Percentiles rank a stretch among this genome's conserved stretches.
Evolutionary conservation across 1,284 basidiomycete species (phyloP).

Genomic region (Cryptococcus jaspeensis): DNA sequence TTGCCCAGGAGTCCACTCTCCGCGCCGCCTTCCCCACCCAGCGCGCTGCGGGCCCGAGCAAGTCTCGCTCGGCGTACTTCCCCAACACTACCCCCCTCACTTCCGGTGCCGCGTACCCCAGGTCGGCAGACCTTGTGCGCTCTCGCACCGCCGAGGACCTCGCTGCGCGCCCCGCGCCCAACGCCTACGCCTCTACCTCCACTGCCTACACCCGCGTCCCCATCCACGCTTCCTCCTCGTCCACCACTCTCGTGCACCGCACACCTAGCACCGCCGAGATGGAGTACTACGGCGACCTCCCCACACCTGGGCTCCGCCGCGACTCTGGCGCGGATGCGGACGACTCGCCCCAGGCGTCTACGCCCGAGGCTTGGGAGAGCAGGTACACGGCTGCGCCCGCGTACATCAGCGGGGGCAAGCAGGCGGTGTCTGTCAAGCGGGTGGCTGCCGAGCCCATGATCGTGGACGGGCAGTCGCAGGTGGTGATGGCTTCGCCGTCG

Average conservation of each 20-base stretch:
- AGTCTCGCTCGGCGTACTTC: slow-evolving; percentile 15
- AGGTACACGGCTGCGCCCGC: too few relatives aligned
- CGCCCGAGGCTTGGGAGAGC: slow-evolving; percentile 20
- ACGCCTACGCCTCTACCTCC: neutral
- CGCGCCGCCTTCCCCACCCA: slow-evolving; percentile 24
- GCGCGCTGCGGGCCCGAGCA: slow-evolving; percentile 15
- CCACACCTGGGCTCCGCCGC: slow-evolving; percentile 34
- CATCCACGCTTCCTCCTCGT: slow-evolving; percentile 6
- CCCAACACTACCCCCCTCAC: slow-evolving; percentile 11
- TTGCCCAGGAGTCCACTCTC: slow-evolving; percentile 4
- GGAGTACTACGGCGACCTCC: slow-evolving; percentile 33
- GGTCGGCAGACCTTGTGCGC: slow-evolving; percentile 12
- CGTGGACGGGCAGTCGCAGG: neutral
- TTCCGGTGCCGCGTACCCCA: slow-evolving; percentile 10
- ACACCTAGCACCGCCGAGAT: slow-evolving; percentile 3
- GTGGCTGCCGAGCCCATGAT: neutral
- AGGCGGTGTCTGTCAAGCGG: neutral
- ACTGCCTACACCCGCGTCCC: neutral
- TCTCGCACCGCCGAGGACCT: slow-evolving; percentile 13
- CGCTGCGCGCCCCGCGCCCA: neutral
- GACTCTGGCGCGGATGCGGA: slow-evolving; percentile 26
- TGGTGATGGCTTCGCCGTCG: neutral
- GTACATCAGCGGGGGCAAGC: neutral
- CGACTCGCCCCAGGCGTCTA: slow-evolving; percentile 17
- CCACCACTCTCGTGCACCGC: neutral